phyloP scores from a whole-genome alignment of 345 rosid species.

The Adansonia digitata region DNA sequence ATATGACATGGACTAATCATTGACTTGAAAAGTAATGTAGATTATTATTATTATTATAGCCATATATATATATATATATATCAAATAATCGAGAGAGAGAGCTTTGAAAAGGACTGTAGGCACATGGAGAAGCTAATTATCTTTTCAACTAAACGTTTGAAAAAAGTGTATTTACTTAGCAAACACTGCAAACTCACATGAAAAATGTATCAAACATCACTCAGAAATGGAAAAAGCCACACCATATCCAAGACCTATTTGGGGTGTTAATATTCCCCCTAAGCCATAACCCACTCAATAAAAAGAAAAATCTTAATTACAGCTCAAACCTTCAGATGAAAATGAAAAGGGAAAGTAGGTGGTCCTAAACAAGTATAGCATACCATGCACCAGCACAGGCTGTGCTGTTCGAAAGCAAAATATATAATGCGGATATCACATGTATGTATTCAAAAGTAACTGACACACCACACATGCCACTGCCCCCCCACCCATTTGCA shows the following conservation, averaged over 20 bases:
- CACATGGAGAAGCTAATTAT: neutral
- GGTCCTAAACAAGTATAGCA: conserved; percentile 15
- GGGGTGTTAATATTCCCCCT: conserved; percentile 21
- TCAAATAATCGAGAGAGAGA: neutral
- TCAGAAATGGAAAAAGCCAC: neutral
- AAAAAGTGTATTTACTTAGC: neutral
- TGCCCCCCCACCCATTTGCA: conserved; percentile 32
- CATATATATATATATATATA: neutral
- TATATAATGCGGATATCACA: conserved; percentile 27
- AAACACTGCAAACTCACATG: neutral
- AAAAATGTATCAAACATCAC: conserved; percentile 3
- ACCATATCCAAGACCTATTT: neutral
- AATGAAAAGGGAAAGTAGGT: neutral
- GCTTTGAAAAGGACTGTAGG: neutral
- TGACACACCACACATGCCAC: conserved; percentile 34
- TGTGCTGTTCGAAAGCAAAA: neutral
- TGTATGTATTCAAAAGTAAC: conserved; percentile 28
- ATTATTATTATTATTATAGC: neutral
- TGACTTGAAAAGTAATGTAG: neutral
- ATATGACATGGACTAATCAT: neutral
- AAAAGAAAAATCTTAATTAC: neutral
- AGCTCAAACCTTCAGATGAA: neutral
- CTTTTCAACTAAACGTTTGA: neutral
- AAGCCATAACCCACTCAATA: neutral
- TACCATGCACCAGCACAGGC: conserved; percentile 13